Base-by-base conservation (phyloP, 371 early-diverging fungal species). In the Mortierella sp. region DNA sequence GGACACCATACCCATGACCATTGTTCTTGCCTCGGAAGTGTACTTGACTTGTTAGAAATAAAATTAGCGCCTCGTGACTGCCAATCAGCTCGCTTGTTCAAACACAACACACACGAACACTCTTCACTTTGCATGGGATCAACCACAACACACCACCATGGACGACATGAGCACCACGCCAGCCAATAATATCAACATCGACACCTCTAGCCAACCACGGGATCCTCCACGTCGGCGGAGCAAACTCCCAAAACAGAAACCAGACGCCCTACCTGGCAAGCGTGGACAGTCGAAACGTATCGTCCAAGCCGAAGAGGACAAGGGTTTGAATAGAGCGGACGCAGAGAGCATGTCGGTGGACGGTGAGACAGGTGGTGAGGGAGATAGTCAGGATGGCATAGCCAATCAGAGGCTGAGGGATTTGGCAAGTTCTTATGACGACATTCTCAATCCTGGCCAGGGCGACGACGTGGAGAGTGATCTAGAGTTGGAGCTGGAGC, bases 401-500 rank as follows among this genome's bases (percentile, higher is more conserved):
- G 32, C 12, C 27, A 3, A 2, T 2, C 63, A 63, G 18, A 63
- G 18, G 14, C 32, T 32, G 35, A 32, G 18, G 0, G 63, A 6
- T 35, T 7, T 63, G 35, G 63, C 16, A 4, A 18, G 21, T 2
- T 32, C 32, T 18, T 63, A 63, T 35, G 73, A 46, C 43, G 55
- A 72, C 7, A 72, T 72, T 48, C 21, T 72, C 32, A 75, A 78
- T 24, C 75, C 73, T 0, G 68, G 48, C 49, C 75, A 72, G 58
- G 83, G 77, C 41, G 79, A 83, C 27, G 75, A 77, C 5, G 24
- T 71, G 16, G 80, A 83, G 55, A 74, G 79, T 32, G 77, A 83
- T 11, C 58, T 71, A 11, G 83, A 83, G 44, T 51, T 83, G 18
- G 77, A 79, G 71, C 55, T 27, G 58, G 77, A 35, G 56, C 71